Percentiles rank a stretch among this genome's conserved stretches.
phyloP scores from a whole-genome alignment of 1,284 basidiomycete species.

The Cutaneotrichosporon arboriforme region DNA sequence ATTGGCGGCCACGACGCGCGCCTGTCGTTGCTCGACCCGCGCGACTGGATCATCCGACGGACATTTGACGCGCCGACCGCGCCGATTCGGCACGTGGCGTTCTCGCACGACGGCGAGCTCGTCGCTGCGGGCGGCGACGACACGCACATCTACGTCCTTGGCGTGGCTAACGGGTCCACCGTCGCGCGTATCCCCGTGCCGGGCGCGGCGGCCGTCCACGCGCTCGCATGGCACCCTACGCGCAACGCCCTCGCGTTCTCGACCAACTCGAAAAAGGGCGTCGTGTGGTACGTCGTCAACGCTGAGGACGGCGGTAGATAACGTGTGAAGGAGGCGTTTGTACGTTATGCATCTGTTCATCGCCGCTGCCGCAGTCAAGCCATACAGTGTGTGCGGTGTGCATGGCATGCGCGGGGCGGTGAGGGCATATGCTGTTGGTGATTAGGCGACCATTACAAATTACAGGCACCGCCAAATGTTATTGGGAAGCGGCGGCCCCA shows the following conservation, averaged over 20 bases:
- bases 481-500: too few relatives aligned
- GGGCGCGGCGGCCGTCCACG: conserved; percentile 19
- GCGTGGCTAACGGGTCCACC: conserved; percentile 24
- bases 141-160: conserved; percentile 30
- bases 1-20: conserved; percentile 41
- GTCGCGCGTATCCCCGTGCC: conserved; percentile 28
- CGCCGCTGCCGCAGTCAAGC: too few relatives aligned
- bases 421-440: too few relatives aligned
- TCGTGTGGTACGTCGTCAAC: conserved; percentile 1
- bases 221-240: conserved; percentile 37
- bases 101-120: conserved; percentile 38
- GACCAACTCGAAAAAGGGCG: conserved; percentile 10
- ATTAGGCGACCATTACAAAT: too few relatives aligned
- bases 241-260: conserved; percentile 36
- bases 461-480: too few relatives aligned
- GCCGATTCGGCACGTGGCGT: conserved; percentile 35
- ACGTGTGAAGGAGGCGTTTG: too few relatives aligned
- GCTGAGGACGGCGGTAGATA: neutral
- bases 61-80: conserved; percentile 34
- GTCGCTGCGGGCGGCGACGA: conserved; percentile 41
- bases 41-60: conserved; percentile 35
- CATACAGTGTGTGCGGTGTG: too few relatives aligned
- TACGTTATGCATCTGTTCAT: too few relatives aligned
- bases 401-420: too few relatives aligned
- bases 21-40: conserved; percentile 31